These are phyloP conservation scores for Logfia minima DNA, from an alignment of 129 eudicot genomes.

Conservation along the genomic window DNA sequence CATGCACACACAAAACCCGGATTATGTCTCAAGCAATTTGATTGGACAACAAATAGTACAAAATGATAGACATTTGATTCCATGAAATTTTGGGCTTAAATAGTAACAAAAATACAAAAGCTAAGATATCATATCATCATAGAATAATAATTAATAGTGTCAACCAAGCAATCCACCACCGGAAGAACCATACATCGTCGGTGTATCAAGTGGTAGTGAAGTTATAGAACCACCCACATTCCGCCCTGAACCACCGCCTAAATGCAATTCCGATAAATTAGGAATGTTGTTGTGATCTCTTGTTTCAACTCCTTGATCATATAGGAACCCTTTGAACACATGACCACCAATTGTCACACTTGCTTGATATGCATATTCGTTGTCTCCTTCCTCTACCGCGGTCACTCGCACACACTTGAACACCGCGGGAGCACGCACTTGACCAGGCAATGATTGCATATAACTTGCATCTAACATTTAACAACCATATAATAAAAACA, in stretches of 20 bases:
- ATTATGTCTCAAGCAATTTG: conserved; percentile 30
- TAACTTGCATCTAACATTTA: conserved; percentile 54
- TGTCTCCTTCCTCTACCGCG: conserved; percentile 84
- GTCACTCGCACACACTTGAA: conserved; percentile 90
- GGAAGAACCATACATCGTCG: conserved; percentile 49
- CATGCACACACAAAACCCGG: conserved; percentile 36
- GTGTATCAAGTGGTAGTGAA: conserved; percentile 44
- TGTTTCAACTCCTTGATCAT: conserved; percentile 77
- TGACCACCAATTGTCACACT: conserved; percentile 81
- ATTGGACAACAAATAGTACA: conserved; percentile 32
- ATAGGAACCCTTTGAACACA: conserved; percentile 82
- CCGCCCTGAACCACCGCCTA: conserved; percentile 57
- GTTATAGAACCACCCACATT: conserved; percentile 43
- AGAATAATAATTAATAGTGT: background rate
- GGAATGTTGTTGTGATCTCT: conserved; percentile 51
- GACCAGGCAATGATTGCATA: conserved; percentile 73
- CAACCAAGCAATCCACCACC: conserved; percentile 67
- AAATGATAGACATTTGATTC: background rate
- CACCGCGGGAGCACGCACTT: conserved; percentile 85
- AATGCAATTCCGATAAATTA: conserved; percentile 70
- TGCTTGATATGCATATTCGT: conserved; percentile 90
- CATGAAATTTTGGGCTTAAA: conserved; percentile 22
- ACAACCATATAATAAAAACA: background rate
- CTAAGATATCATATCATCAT: background rate
- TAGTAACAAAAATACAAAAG: background rate